Conservation (phyloP, 495 filamentous ascomycete genomes). For the Rostrohypoxylon terebratum region DNA sequence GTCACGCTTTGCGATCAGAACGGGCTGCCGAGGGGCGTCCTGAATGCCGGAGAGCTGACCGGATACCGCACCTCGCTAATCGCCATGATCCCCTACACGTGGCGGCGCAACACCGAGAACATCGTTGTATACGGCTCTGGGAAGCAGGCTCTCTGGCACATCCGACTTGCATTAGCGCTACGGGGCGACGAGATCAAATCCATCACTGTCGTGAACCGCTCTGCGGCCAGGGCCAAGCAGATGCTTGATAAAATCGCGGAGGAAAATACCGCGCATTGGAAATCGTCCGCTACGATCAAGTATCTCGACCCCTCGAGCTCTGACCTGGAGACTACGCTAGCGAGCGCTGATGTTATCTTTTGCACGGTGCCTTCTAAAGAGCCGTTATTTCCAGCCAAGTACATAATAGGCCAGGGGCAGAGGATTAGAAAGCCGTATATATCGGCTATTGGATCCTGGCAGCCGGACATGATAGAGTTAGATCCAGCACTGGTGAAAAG, state of each 20-base stretch:
- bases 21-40: not conserved
- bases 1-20: not conserved
- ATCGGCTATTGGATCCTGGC: not conserved
- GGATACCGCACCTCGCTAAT: not conserved
- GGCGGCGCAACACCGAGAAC: not conserved
- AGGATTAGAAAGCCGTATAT: not conserved
- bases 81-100: not conserved
- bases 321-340: not conserved
- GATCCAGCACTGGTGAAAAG: not conserved
- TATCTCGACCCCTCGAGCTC: not conserved
- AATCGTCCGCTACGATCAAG: not conserved
- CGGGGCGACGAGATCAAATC: not conserved
- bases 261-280: not conserved
- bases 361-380: not conserved
- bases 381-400: not conserved
- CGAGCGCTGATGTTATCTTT: not conserved
- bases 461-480: constrained; percentile 2
- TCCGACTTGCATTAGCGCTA: not conserved
- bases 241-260: not conserved
- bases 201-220: not conserved
- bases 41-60: not conserved
- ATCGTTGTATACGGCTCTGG: not conserved
- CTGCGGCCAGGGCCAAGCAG: not conserved
- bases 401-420: not conserved
- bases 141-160: constrained; percentile 2